Evolutionary conservation across 805 yeast species (phyloP).

Genomic region (Candida ovalis): DNA sequence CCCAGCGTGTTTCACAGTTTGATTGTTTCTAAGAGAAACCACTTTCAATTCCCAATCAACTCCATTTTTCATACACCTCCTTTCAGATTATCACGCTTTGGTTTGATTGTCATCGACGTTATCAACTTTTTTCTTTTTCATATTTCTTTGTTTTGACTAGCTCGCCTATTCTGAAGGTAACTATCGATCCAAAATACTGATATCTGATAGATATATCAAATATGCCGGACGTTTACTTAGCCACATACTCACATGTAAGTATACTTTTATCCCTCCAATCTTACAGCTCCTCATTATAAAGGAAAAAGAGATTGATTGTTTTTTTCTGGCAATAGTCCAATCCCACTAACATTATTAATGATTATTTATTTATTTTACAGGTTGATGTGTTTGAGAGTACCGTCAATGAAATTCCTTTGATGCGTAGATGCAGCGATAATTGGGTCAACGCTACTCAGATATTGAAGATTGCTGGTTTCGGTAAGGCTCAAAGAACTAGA

Average conservation of each 20-base stretch:
- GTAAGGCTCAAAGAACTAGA: slow-evolving; percentile 75
- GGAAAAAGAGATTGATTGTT: too few relatives aligned
- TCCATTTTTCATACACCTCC: neutral
- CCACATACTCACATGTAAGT: slow-evolving; percentile 44
- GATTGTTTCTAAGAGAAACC: neutral
- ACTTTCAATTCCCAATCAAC: neutral
- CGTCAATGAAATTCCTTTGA: slow-evolving; percentile 68
- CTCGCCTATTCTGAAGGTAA: too few relatives aligned
- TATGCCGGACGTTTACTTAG: slow-evolving; percentile 33
- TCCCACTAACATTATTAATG: slow-evolving; percentile 2
- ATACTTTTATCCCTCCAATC: neutral
- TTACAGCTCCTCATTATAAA: too few relatives aligned
- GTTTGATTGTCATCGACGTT: neutral
- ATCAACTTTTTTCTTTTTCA: neutral
- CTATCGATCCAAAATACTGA: neutral
- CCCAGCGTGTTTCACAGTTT: neutral
- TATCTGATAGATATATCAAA: neutral
- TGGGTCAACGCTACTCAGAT: slow-evolving; percentile 93
- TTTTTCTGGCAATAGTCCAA: neutral
- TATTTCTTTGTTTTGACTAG: neutral
- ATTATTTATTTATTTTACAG: slow-evolving; percentile 4
- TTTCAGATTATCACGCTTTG: neutral
- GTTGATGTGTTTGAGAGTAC: slow-evolving; percentile 59
- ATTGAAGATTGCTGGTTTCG: slow-evolving; percentile 70
- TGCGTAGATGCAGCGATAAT: slow-evolving; percentile 87